Percentiles rank a stretch among this genome's conserved stretches.
These are phyloP conservation scores for Colletotrichum theobromicola DNA, from an alignment of 2,329 filamentous ascomycete species.

Conservation along the genomic window DNA sequence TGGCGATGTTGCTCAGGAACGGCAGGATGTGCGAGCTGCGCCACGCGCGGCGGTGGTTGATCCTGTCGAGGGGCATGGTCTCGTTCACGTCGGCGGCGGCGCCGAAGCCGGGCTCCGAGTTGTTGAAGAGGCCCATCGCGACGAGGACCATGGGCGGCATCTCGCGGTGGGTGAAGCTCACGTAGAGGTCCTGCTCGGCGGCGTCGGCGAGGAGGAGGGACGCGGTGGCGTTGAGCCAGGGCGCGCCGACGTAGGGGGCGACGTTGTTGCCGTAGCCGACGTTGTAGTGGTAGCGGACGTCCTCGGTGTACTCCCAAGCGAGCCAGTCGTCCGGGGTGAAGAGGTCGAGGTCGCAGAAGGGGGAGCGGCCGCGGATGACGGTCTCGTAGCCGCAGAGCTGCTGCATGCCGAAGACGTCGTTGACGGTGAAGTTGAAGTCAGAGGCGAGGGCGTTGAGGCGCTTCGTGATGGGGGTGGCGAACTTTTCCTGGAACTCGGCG, in stretches of 20 bases:
- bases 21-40: conserved; percentile 66
- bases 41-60: conserved; percentile 70
- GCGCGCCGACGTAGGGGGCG: conserved; percentile 64
- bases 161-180: conserved; percentile 74
- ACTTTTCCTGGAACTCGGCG: conserved; percentile 53
- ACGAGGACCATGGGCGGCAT: conserved; percentile 70
- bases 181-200: conserved; percentile 62
- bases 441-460: conserved; percentile 58
- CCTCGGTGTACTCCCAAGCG: conserved; percentile 69
- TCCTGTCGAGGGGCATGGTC: conserved; percentile 67
- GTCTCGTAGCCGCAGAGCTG: conserved; percentile 70
- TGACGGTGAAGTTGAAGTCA: conserved; percentile 66
- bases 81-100: conserved; percentile 55
- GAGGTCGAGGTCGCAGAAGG: conserved; percentile 64
- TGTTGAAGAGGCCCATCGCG: conserved; percentile 74
- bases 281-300: conserved; percentile 70
- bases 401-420: conserved; percentile 70
- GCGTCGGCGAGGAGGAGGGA: conserved; percentile 47
- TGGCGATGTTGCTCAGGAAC: conserved; percentile 69
- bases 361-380: conserved; percentile 65
- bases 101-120: conserved; percentile 57
- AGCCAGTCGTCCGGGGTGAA: conserved; percentile 70
- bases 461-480: conserved; percentile 65
- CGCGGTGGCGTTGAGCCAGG: conserved; percentile 70
- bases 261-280: conserved; percentile 66